A percentile compares a stretch with the other conserved stretches of the same genome.
These are phyloP conservation scores for Moesziomyces aphidis DNA, from an alignment of 1,284 basidiomycete species.

Conservation along the genomic window DNA sequence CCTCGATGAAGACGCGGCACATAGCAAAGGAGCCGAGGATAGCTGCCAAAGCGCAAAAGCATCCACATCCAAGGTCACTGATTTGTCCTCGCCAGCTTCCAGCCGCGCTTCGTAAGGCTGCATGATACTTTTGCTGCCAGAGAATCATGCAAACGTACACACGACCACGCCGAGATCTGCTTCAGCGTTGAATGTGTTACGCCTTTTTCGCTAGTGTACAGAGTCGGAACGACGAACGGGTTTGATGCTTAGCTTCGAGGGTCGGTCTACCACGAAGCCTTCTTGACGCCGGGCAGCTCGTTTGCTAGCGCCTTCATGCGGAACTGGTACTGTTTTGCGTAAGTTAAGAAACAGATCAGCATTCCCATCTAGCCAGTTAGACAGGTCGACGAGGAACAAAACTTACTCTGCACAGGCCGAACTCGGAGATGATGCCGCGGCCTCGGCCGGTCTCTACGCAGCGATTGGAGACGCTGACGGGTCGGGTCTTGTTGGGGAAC, in stretches of 20 bases:
- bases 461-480: conserved; percentile 85
- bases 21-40: too few species aligned
- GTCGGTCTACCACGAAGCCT: conserved; percentile 81
- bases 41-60: too few species aligned
- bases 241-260: not conserved
- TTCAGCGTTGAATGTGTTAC: not conserved
- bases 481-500: conserved; percentile 83
- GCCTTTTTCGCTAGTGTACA: conserved; percentile 22
- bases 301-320: conserved; percentile 81
- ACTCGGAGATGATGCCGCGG: conserved; percentile 86
- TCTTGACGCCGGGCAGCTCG: conserved; percentile 85
- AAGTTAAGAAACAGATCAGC: conserved; percentile 2
- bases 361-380: not conserved
- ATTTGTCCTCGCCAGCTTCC: too few species aligned
- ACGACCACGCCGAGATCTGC: not conserved
- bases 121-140: too few species aligned
- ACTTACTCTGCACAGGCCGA: conserved; percentile 85
- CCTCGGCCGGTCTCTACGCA: conserved; percentile 86
- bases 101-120: too few species aligned
- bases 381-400: not conserved
- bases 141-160: not conserved
- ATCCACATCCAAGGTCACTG: too few species aligned
- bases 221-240: not conserved
- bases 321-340: conserved; percentile 80
- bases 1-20: too few species aligned